phyloP scores from a whole-genome alignment of 2,329 filamentous ascomycete genomes.

The Triangularia setosa region DNA sequence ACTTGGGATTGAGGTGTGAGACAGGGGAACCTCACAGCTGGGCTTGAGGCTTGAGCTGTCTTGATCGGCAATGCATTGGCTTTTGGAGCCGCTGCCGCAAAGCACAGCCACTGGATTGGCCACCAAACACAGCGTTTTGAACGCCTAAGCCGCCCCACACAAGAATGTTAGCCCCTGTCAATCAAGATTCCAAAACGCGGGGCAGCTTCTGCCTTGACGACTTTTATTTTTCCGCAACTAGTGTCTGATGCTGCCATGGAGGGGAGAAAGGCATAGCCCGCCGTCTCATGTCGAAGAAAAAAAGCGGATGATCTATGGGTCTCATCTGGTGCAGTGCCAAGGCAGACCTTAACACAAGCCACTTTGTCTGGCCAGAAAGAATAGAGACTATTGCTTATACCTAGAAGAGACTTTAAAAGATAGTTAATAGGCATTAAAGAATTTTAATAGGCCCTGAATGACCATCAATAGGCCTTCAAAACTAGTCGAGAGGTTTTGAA shows the following conservation, averaged over 20 bases:
- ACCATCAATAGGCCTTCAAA: no score
- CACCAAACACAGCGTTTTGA: neutral
- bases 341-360: neutral
- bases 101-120: neutral
- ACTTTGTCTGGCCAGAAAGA: no score
- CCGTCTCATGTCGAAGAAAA: neutral
- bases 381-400: no score
- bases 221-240: neutral
- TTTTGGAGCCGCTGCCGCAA: neutral
- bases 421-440: no score
- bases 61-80: neutral
- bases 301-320: no score
- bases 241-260: neutral
- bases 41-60: neutral
- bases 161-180: neutral
- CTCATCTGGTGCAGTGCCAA: no score
- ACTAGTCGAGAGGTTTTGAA: no score
- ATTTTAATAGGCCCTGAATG: no score
- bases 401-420: no score
- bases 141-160: neutral
- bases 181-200: neutral
- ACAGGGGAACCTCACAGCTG: neutral
- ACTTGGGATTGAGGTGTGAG: neutral
- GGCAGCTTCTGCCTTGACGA: neutral
- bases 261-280: neutral